Evolutionary conservation across 2,329 filamentous ascomycete genomes (phyloP).

Genomic region (Phialophora tarda): DNA sequence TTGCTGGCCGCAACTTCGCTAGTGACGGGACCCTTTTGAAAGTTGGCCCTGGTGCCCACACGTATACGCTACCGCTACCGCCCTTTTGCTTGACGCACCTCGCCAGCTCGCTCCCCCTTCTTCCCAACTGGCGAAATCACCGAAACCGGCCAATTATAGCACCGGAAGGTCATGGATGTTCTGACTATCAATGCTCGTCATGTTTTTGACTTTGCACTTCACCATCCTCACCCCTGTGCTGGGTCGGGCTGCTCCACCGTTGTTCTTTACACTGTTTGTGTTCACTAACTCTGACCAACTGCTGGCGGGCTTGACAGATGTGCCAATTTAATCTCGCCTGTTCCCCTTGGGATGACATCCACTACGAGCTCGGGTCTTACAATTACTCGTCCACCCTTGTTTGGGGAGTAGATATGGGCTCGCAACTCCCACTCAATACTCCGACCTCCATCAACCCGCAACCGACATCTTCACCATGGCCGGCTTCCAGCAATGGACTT

Average conservation of each 20-base stretch:
- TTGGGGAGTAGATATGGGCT: slow-evolving; percentile 30
- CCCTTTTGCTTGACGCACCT: slow-evolving; percentile 32
- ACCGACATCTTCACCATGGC: slow-evolving; percentile 21
- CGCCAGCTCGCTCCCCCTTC: slow-evolving; percentile 29
- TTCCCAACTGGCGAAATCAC: slow-evolving; percentile 16
- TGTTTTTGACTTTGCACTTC: slow-evolving; percentile 19
- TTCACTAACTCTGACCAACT: slow-evolving; percentile 25
- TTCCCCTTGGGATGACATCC: slow-evolving; percentile 28
- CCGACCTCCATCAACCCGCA: slow-evolving; percentile 6
- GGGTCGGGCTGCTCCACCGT: slow-evolving; percentile 16
- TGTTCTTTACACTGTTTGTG: slow-evolving; percentile 19
- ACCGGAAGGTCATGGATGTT: not conserved
- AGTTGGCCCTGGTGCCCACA: slow-evolving; percentile 25
- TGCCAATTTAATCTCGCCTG: slow-evolving; percentile 34
- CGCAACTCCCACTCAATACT: slow-evolving; percentile 13
- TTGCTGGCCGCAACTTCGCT: slow-evolving; percentile 8
- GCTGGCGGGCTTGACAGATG: slow-evolving; percentile 19
- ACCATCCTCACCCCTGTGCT: slow-evolving; percentile 14
- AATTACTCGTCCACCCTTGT: slow-evolving; percentile 3
- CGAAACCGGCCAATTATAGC: slow-evolving; percentile 17
- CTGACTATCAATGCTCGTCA: slow-evolving; percentile 25
- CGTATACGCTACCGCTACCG: slow-evolving; percentile 20
- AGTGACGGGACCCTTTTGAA: slow-evolving; percentile 4
- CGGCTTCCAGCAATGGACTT: slow-evolving; percentile 22
- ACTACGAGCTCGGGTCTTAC: slow-evolving; percentile 9